phyloP scores from a whole-genome alignment of 441 rosid genomes.

The Flueggea neowawraea region DNA sequence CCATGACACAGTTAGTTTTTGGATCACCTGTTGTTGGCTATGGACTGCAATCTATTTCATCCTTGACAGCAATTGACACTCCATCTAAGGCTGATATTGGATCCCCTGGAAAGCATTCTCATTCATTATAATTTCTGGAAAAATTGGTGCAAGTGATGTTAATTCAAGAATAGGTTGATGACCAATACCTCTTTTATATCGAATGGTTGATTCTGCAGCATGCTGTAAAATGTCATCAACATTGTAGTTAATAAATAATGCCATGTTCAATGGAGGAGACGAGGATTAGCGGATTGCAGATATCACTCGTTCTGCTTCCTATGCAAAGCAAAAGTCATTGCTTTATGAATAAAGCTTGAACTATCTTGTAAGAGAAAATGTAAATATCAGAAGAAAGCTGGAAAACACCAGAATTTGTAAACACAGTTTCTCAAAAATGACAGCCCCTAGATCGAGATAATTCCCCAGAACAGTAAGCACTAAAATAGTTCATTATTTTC shows the following conservation, averaged over 20 bases:
- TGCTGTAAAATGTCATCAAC: conserved; percentile 49
- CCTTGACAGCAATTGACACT: conserved; percentile 70
- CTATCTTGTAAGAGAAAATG: not conserved
- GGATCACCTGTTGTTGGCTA: conserved; percentile 68
- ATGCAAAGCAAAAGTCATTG: not conserved
- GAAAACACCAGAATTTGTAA: not conserved
- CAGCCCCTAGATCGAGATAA: conserved; percentile 44
- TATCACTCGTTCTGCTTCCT: conserved; percentile 62
- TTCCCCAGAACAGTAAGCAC: conserved; percentile 43
- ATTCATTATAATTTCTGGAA: not conserved
- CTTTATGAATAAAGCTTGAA: not conserved
- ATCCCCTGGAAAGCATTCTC: conserved; percentile 33
- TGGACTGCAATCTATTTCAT: conserved; percentile 75
- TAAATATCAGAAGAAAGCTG: not conserved
- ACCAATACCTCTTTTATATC: conserved; percentile 49
- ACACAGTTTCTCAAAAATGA: not conserved
- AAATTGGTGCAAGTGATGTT: not conserved
- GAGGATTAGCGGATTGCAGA: conserved; percentile 42
- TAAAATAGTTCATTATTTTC: conserved; percentile 52
- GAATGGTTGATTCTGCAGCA: conserved; percentile 53
- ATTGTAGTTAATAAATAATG: conserved; percentile 52
- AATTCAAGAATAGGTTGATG: not conserved
- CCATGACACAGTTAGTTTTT: too few species aligned
- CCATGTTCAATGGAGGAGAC: conserved; percentile 39
- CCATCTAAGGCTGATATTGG: conserved; percentile 68